Conservation (phyloP, 768 basidiomycete genomes). For the Russula sp. region DNA sequence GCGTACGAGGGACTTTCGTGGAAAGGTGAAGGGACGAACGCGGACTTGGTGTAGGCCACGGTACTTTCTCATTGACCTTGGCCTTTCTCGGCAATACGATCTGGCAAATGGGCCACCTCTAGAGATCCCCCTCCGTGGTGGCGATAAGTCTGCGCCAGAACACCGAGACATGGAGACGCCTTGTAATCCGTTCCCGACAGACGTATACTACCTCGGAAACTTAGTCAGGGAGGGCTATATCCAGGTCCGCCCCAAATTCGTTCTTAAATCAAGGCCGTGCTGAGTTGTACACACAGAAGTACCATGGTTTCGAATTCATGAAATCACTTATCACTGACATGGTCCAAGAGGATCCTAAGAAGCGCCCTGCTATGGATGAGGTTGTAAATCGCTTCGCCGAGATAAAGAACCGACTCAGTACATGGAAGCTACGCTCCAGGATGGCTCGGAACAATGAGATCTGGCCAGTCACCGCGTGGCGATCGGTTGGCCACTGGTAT, state of each 20-base stretch:
- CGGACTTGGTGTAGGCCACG: neutral
- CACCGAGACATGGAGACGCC: constrained; percentile 9
- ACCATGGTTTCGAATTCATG: constrained; percentile 13
- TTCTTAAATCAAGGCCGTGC: neutral
- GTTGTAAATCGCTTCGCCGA: constrained; percentile 34
- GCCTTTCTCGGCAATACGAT: constrained; percentile 15
- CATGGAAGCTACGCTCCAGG: constrained; percentile 12
- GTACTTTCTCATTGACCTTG: constrained; percentile 25
- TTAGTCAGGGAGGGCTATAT: constrained; percentile 3
- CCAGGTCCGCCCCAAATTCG: neutral
- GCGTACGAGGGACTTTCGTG: constrained; percentile 11
- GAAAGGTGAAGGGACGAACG: constrained; percentile 6
- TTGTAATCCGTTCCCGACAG: constrained; percentile 24
- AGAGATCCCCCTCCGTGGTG: constrained; percentile 17
- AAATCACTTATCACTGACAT: constrained; percentile 35
- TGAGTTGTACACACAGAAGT: neutral
- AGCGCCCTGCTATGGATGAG: constrained; percentile 37
- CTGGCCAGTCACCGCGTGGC: neutral
- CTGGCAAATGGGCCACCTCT: constrained; percentile 14
- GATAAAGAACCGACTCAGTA: neutral
- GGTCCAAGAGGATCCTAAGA: constrained; percentile 37
- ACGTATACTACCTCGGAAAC: constrained; percentile 25
- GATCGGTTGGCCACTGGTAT: constrained; percentile 1
- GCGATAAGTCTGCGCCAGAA: constrained; percentile 26
- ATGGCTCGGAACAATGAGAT: constrained; percentile 11